Percentiles rank a stretch among this genome's conserved stretches.
Conservation (phyloP, 78 protist genomes). For the Polysphondylium violaceum region DNA sequence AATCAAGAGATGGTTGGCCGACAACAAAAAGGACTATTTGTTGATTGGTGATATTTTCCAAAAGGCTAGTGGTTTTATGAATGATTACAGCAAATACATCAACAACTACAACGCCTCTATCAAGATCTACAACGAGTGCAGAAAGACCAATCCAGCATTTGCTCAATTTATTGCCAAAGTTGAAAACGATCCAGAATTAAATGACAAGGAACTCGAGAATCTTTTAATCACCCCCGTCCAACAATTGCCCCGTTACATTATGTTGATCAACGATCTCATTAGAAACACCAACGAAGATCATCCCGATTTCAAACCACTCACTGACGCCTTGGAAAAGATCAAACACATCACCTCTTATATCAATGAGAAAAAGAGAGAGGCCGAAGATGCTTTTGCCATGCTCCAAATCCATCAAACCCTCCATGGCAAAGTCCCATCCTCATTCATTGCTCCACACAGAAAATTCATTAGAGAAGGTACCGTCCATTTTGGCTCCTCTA, state of each 20-base stretch:
- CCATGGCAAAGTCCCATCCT: constrained; percentile 60
- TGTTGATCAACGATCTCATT: constrained; percentile 65
- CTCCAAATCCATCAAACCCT: constrained; percentile 50
- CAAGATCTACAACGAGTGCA: constrained; percentile 39
- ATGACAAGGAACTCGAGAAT: constrained; percentile 67
- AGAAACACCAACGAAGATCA: constrained; percentile 76
- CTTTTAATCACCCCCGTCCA: constrained; percentile 66
- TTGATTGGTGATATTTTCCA: constrained; percentile 69
- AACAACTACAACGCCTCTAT: constrained; percentile 80
- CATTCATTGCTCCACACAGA: constrained; percentile 70
- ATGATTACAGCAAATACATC: constrained; percentile 78
- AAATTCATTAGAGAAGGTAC: constrained; percentile 71
- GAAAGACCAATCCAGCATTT: constrained; percentile 40
- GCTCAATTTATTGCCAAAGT: constrained; percentile 61
- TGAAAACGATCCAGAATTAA: constrained; percentile 72
- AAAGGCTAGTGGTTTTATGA: constrained; percentile 62
- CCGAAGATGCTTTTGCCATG: constrained; percentile 80
- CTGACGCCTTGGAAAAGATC: constrained; percentile 46
- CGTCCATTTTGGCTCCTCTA: constrained; percentile 45
- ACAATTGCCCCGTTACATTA: constrained; percentile 75
- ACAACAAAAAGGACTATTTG: constrained; percentile 52
- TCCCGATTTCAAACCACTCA: constrained; percentile 66
- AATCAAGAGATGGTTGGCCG: constrained; percentile 76
- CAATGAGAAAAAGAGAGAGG: constrained; percentile 69
- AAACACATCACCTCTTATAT: constrained; percentile 30